Evolutionary conservation across 139 green algal species (phyloP), one percentile per base, ranked within the genome.

Genomic region (Deuterostichococcus epilithicus): DNA sequence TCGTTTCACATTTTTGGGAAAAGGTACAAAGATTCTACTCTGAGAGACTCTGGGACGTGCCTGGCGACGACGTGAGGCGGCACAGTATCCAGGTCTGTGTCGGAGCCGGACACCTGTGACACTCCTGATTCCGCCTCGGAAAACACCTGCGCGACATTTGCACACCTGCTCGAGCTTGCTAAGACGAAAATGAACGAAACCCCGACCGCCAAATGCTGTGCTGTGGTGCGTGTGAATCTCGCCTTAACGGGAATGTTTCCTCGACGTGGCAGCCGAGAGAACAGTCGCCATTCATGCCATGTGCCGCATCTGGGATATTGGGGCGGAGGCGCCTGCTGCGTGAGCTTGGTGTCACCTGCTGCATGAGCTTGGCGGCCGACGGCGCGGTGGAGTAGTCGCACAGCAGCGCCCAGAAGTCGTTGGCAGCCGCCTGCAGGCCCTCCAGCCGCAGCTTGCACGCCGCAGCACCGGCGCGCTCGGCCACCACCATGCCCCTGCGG

Each of bases 321-420:
- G 58, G 28, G 18, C 30, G 63, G 63, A 33, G 18, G 30, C 63
- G 30, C 28, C 15, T 5, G n/a, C 10, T 33, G 30, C 8, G 5
- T 13, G 63, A 20, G 26, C 70, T 33, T 28, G 18, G 37, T 3
- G 18, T 3, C 52, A 63, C 52, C 52, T 63, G 52, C 52, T 63
- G 52, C 10, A 42, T 30, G 30, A 39, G 42, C n/a, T 1, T 35
- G 13, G 71, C 26, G 15, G 79, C 58, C 26, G 37, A 34, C 0
- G 74, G 79, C 65, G 74, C 74, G 0, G 68, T 15, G 18, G 70
- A 60, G 36, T 79, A 68, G 30, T 79, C 72, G 8, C 34, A 36
- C 30, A 84, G 63, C 34, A 76, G 59, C 20, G 59, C 58, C 1
- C 44, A 15, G n/a, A 84, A 87, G 76, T 87, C 77, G 22, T n/a